Base-by-base conservation (phyloP, 108 stramenopile species). In the Discostella stelligeroides region DNA sequence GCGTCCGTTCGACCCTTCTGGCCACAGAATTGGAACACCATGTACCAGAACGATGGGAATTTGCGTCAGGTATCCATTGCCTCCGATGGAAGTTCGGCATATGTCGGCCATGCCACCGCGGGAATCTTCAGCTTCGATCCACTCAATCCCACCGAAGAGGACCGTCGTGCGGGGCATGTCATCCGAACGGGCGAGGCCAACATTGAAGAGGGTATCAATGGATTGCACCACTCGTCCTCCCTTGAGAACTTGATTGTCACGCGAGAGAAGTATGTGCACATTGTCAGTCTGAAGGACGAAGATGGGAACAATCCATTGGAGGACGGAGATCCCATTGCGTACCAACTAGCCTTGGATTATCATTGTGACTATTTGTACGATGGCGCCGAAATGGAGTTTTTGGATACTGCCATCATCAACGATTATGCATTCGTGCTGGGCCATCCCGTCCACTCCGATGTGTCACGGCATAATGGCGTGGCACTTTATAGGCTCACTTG, bases 371-470 rank as follows among this genome's bases (percentile, higher is more conserved):
- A 79, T 21, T 25, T 79, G 23, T 79, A 79, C 37, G 51, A 45
- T 27, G 70, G 70, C 1, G 60, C 53, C 17, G 66, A 71, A 4
- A 79, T 79, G 77, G 61, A 34, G 1, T 79, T 79, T 30, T 41
- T 50, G n/a, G 77, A 79, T 46, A 70, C 60, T 34, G 77, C 71
- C 54, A 72, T 79, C n/a, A 79, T 79, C 60, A 62, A 79, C 53
- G 66, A 79, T 47, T 79, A 79, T 53, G 77, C 77, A n/a, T 79
- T 79, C 40, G 70, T 79, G 1, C 12, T 79, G 47, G 77, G 77
- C 17, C 77, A 79, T 56, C 77, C 77, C 5, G 43, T 48, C 6
- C 39, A 58, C 37, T 34, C 66, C 12, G 10, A 53, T 2, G 10
- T 34, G 25, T 70, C 65, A 39, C 28, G 34, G 8, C 77, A 79